phyloP scores from a whole-genome alignment of 768 basidiomycete genomes.

The Tylopilus plumbeoviolaceoides region DNA sequence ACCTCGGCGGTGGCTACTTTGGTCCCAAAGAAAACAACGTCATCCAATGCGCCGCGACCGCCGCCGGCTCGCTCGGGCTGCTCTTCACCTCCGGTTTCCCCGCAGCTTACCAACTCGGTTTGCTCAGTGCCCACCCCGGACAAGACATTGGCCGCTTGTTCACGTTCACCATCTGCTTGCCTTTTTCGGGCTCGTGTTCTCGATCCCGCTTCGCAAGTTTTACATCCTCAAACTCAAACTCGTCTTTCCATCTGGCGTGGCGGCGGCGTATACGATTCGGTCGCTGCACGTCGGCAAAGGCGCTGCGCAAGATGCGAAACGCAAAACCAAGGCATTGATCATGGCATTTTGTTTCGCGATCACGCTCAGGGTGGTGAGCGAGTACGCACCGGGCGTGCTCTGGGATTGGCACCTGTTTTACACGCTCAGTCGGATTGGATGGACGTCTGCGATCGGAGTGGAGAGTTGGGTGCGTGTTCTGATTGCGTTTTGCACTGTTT shows the following conservation, averaged over 20 bases:
- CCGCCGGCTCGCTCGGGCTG: constrained; percentile 56
- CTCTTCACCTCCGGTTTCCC: constrained; percentile 59
- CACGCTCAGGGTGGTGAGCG: constrained; percentile 48
- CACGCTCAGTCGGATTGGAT: constrained; percentile 56
- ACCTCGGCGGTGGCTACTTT: constrained; percentile 50
- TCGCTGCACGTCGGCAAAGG: constrained; percentile 50
- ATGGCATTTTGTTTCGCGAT: constrained; percentile 46
- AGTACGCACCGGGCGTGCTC: constrained; percentile 56
- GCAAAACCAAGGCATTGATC: constrained; percentile 51
- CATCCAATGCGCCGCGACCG: constrained; percentile 24
- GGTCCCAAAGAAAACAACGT: constrained; percentile 57
- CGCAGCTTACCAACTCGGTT: constrained; percentile 53
- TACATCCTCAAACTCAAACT: constrained; percentile 62
- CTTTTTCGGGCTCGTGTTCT: constrained; percentile 65
- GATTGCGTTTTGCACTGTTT: neutral
- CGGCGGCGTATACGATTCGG: constrained; percentile 62
- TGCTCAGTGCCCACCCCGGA: constrained; percentile 42
- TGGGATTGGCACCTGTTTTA: constrained; percentile 67
- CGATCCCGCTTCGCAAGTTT: constrained; percentile 57
- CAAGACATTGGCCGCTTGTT: constrained; percentile 55
- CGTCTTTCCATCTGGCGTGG: constrained; percentile 62
- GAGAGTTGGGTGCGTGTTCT: constrained; percentile 48
- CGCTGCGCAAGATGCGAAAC: constrained; percentile 48
- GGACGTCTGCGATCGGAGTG: constrained; percentile 52
- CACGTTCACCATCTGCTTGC: constrained; percentile 48